phyloP scores from a whole-genome alignment of 176 grass and related monocot genomes.

The Rhynchospora tenuis region DNA sequence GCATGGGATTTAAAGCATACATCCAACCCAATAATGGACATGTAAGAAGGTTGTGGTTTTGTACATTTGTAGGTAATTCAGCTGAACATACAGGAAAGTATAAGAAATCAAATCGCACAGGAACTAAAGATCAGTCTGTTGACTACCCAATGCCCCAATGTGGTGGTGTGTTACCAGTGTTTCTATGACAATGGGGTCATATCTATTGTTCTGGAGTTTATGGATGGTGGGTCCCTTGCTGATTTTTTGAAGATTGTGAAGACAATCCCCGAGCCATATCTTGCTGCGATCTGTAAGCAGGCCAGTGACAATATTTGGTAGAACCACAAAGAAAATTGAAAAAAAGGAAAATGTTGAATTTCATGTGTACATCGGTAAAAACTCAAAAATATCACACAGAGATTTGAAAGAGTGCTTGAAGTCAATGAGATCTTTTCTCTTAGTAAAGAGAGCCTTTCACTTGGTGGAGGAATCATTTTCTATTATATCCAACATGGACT shows the following conservation, averaged over 20 bases:
- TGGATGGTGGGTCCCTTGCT: slow-evolving; percentile 84
- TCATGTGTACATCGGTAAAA: not conserved
- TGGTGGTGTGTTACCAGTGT: slow-evolving; percentile 77
- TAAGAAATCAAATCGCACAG: slow-evolving; percentile 67
- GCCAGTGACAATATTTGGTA: slow-evolving; percentile 37
- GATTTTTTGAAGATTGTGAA: slow-evolving; percentile 80
- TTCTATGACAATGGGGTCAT: slow-evolving; percentile 86
- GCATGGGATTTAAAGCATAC: not conserved
- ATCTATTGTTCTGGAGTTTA: slow-evolving; percentile 95
- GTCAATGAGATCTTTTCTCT: not conserved
- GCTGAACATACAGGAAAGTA: slow-evolving; percentile 70
- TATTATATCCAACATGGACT: not conserved
- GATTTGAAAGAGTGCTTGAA: not conserved
- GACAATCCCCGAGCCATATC: slow-evolving; percentile 79
- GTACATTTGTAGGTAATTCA: slow-evolving; percentile 64
- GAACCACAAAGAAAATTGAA: not conserved
- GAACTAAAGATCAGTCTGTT: slow-evolving; percentile 89
- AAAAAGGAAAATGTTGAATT: slow-evolving; percentile 5
- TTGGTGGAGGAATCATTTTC: not conserved
- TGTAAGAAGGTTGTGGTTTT: not conserved
- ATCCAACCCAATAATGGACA: not conserved
- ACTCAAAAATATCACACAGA: not conserved
- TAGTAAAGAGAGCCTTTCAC: not conserved
- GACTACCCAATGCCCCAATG: slow-evolving; percentile 52
- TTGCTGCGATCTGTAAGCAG: slow-evolving; percentile 97